Evolutionary conservation across 352 stramenopile species (phyloP).

Genomic region (Phytophthora idaei): DNA sequence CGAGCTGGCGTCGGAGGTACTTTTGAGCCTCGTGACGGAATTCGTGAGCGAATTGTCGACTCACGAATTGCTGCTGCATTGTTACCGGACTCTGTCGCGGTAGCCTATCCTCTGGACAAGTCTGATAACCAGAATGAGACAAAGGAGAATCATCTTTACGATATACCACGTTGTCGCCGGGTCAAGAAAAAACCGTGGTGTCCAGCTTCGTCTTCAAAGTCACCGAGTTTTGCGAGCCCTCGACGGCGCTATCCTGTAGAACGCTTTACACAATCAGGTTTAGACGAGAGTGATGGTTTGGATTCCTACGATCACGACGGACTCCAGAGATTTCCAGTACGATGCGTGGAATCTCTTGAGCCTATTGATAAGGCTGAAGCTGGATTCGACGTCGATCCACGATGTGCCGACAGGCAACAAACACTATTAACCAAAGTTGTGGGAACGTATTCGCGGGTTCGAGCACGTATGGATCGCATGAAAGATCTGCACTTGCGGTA

Average conservation of each 20-base stretch:
- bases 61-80: constrained; percentile 13
- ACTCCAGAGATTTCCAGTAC: constrained; percentile 40
- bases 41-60: constrained; percentile 37
- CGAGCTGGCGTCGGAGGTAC: constrained; percentile 40
- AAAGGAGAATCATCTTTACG: not conserved
- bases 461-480: constrained; percentile 33
- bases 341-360: constrained; percentile 20
- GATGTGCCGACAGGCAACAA: constrained; percentile 39
- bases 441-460: constrained; percentile 34
- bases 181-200: constrained; percentile 44
- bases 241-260: constrained; percentile 22
- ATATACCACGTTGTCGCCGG: constrained; percentile 4
- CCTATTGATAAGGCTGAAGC: constrained; percentile 12
- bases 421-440: constrained; percentile 34
- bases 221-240: constrained; percentile 10
- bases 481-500: constrained; percentile 58
- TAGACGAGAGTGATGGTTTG: not conserved
- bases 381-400: constrained; percentile 27
- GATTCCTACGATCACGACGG: constrained; percentile 14
- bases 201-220: constrained; percentile 39
- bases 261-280: constrained; percentile 4
- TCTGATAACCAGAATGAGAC: constrained; percentile 22
- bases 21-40: constrained; percentile 54
- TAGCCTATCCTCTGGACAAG: constrained; percentile 39
- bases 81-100: constrained; percentile 20